These are phyloP conservation scores for Pueraria montana DNA, from an alignment of 306 rosid species.

Conservation along the genomic window DNA sequence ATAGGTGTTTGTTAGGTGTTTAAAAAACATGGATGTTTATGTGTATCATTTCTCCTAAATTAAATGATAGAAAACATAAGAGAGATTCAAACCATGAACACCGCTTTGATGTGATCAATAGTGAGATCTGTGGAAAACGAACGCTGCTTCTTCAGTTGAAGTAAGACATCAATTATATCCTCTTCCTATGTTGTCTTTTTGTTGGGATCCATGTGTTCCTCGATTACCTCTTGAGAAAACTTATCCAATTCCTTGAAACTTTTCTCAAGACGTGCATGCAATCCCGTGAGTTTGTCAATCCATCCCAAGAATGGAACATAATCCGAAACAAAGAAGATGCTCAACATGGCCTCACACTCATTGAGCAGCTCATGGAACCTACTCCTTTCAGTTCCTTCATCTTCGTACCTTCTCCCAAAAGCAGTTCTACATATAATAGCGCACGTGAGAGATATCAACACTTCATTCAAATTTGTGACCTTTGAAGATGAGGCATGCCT, in stretches of 20 bases:
- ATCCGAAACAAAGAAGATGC: constrained; percentile 31
- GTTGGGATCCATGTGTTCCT: constrained; percentile 27
- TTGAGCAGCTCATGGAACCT: constrained; percentile 39
- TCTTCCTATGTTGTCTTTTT: not conserved
- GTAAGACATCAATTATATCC: no score
- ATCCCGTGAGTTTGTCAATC: constrained; percentile 47
- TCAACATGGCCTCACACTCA: not conserved
- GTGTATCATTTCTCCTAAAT: no score
- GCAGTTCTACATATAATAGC: constrained; percentile 54
- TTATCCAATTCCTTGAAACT: constrained; percentile 37
- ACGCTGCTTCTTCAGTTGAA: no score
- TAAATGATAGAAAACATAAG: no score
- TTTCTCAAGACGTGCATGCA: constrained; percentile 21
- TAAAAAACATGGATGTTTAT: no score
- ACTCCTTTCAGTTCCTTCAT: not conserved
- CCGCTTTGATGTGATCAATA: no score
- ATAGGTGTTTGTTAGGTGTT: no score
- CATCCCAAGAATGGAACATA: constrained; percentile 47
- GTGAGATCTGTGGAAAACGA: no score
- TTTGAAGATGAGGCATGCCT: not conserved
- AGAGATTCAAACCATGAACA: no score
- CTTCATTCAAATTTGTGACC: constrained; percentile 36
- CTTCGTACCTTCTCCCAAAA: constrained; percentile 50
- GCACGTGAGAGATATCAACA: constrained; percentile 22
- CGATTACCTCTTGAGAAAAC: constrained; percentile 44